Percentiles rank a stretch among this genome's conserved stretches.
phyloP scores from a whole-genome alignment of 2,329 filamentous ascomycete genomes.

The Talaromyces funiculosus region DNA sequence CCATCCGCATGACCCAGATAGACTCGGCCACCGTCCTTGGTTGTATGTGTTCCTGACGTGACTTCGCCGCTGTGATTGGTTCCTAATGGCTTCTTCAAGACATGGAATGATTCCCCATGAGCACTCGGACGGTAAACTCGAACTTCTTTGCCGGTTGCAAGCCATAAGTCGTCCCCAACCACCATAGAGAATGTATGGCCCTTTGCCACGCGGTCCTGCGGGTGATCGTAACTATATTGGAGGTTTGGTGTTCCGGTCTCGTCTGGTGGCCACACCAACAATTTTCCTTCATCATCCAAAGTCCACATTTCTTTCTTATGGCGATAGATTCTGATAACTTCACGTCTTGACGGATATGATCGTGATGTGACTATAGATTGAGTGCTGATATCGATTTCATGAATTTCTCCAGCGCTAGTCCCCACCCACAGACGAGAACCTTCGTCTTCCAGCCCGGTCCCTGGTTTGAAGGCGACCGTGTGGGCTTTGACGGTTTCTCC shows the following conservation, averaged over 20 bases:
- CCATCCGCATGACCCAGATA: constrained; percentile 92
- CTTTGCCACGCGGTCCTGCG: constrained; percentile 64
- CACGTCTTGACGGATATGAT: constrained; percentile 67
- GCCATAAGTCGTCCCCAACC: constrained; percentile 79
- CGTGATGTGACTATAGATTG: constrained; percentile 66
- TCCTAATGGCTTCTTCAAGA: constrained; percentile 64
- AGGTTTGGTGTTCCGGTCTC: constrained; percentile 68
- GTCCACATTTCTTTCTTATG: constrained; percentile 91
- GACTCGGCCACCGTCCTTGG: constrained; percentile 68
- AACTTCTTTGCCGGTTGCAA: constrained; percentile 80
- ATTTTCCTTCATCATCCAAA: constrained; percentile 77
- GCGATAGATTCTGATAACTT: constrained; percentile 78
- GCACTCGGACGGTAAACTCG: constrained; percentile 72
- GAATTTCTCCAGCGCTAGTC: constrained; percentile 78
- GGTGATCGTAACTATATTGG: constrained; percentile 63
- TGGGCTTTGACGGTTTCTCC: constrained; percentile 79
- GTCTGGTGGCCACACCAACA: constrained; percentile 83
- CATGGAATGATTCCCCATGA: constrained; percentile 65
- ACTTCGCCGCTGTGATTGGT: constrained; percentile 76
- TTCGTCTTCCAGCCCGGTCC: constrained; percentile 69
- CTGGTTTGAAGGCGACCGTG: constrained; percentile 79
- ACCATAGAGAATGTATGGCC: constrained; percentile 86
- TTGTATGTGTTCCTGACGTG: constrained; percentile 72
- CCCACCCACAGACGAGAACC: constrained; percentile 83
- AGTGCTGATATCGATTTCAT: constrained; percentile 76